A percentile compares a stretch with the other conserved stretches of the same genome.
Conservation (phyloP, 2,329 filamentous ascomycete genomes). For the Phoma sp. region DNA sequence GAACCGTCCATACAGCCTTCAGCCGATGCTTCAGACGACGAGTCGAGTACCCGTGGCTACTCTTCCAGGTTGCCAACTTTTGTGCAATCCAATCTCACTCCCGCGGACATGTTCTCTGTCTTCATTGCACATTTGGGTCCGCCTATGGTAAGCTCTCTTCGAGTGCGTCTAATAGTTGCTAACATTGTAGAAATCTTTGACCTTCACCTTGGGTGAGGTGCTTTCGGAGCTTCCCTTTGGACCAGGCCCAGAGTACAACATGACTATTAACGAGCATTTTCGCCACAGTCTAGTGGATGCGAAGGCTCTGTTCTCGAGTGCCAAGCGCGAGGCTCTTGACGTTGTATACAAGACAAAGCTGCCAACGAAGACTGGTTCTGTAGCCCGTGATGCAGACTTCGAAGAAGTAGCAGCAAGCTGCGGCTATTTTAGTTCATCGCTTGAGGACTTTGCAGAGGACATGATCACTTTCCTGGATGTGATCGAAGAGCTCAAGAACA, state of each 20-base stretch:
- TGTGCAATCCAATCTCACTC: conserved; percentile 52
- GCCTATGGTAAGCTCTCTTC: conserved; percentile 67
- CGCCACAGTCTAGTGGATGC: conserved; percentile 81
- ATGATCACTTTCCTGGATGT: conserved; percentile 82
- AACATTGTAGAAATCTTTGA: conserved; percentile 74
- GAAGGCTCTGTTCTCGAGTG: conserved; percentile 76
- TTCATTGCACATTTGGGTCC: conserved; percentile 90
- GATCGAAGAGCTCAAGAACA: conserved; percentile 81
- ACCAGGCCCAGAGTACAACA: conserved; percentile 67
- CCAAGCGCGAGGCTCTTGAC: conserved; percentile 76
- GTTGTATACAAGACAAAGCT: conserved; percentile 82
- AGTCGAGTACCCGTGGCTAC: conserved; percentile 21
- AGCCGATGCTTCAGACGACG: conserved; percentile 41
- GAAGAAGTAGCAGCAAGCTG: conserved; percentile 98
- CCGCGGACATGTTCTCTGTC: conserved; percentile 86
- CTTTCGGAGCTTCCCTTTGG: conserved; percentile 87
- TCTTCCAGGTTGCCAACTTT: conserved; percentile 31
- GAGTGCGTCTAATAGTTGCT: conserved; percentile 13
- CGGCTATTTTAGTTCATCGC: conserved; percentile 91
- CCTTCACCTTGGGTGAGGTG: conserved; percentile 86
- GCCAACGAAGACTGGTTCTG: conserved; percentile 68
- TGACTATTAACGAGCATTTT: conserved; percentile 80
- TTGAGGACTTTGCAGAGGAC: conserved; percentile 90
- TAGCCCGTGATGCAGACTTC: conserved; percentile 86
- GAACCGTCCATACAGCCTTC: conserved; percentile 32